phyloP scores from a whole-genome alignment of 495 filamentous ascomycete genomes.

The Penicillium antarcticum region DNA sequence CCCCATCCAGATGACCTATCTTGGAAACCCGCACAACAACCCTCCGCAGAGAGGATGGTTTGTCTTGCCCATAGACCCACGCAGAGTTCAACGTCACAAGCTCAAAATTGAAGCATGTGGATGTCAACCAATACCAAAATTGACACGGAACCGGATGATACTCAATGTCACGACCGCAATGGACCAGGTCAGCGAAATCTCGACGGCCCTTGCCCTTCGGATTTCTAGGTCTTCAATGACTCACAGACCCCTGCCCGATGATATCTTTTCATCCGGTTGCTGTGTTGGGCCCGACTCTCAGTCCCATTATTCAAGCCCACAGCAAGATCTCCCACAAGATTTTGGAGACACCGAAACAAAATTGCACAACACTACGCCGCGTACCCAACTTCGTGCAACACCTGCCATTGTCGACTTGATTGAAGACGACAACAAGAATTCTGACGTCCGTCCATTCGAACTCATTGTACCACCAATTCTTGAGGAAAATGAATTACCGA shows the following conservation, averaged over 20 bases:
- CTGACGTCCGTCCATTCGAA: not conserved
- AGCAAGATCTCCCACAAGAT: not conserved
- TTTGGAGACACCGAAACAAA: not conserved
- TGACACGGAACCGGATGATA: constrained; percentile 15
- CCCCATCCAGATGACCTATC: constrained; percentile 27
- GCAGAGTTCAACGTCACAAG: constrained; percentile 35
- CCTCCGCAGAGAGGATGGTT: constrained; percentile 40
- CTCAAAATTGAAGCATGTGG: constrained; percentile 42
- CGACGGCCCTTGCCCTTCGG: constrained; percentile 10
- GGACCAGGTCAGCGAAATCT: constrained; percentile 22
- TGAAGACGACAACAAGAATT: constrained; percentile 17
- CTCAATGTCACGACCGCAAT: constrained; percentile 31
- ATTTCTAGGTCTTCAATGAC: not conserved
- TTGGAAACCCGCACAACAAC: constrained; percentile 18
- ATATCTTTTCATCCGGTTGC: constrained; percentile 32
- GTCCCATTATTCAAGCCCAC: not conserved
- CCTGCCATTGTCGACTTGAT: constrained; percentile 9
- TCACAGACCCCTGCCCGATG: constrained; percentile 10
- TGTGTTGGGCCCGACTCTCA: constrained; percentile 6
- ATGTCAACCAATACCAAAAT: constrained; percentile 26
- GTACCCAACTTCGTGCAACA: not conserved
- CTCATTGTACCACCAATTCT: too few species aligned
- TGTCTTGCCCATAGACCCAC: constrained; percentile 49
- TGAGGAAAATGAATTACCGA: too few species aligned
- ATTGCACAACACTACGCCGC: not conserved